These are phyloP conservation scores for Bjerkandera adusta DNA, from an alignment of 1,284 basidiomycete species.

Conservation along the genomic window DNA sequence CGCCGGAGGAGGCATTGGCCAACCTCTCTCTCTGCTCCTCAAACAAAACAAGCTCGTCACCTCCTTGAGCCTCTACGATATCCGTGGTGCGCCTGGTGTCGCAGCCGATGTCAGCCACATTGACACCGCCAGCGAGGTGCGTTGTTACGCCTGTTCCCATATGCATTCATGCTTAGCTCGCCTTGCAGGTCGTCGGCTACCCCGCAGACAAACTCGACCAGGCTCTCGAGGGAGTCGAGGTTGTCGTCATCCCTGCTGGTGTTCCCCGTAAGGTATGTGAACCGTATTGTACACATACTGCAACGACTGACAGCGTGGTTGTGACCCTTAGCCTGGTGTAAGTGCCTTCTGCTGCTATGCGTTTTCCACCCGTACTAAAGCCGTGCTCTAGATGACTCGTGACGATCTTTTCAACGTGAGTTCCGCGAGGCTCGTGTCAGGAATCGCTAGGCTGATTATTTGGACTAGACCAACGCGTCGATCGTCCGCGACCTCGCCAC, in stretches of 20 bases:
- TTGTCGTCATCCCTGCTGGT: conserved; percentile 98
- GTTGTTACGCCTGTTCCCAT: conserved; percentile 22
- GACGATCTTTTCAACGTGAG: conserved; percentile 98
- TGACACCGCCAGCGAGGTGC: conserved; percentile 83
- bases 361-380: conserved; percentile 27
- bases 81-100: conserved; percentile 90
- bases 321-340: conserved; percentile 61
- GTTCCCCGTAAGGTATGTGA: conserved; percentile 85
- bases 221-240: conserved; percentile 82
- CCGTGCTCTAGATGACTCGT: conserved; percentile 77
- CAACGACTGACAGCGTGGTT: conserved; percentile 25
- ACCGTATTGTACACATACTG: conserved; percentile 1
- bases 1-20: conserved; percentile 91
- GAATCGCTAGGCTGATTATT: not conserved
- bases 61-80: conserved; percentile 83
- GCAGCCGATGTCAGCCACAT: conserved; percentile 94
- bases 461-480: conserved; percentile 80
- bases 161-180: conserved; percentile 8
- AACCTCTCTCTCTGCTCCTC: conserved; percentile 86
- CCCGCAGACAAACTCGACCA: conserved; percentile 82
- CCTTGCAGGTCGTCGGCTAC: conserved; percentile 71
- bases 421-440: conserved; percentile 16
- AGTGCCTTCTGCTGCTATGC: conserved; percentile 35
- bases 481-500: conserved; percentile 96
- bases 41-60: conserved; percentile 85